phyloP scores from a whole-genome alignment of 495 filamentous ascomycete species.

The Chaetomium fimeti region DNA sequence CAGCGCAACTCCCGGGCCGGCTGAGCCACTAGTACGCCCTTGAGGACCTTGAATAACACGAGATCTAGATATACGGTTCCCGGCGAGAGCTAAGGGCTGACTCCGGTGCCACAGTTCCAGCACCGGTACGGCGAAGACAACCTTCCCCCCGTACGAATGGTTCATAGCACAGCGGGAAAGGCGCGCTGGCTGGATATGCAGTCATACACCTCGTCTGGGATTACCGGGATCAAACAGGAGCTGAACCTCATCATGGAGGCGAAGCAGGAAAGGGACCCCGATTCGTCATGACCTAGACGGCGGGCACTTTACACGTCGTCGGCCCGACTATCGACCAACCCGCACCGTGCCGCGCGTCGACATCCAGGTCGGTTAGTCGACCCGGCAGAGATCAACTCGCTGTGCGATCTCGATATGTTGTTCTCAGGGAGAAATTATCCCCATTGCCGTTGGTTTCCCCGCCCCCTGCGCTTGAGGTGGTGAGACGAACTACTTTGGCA shows the following conservation, averaged over 20 bases:
- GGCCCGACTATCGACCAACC: neutral
- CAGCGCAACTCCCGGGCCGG: constrained; percentile 1
- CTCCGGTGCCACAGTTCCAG: neutral
- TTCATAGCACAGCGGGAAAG: constrained; percentile 6
- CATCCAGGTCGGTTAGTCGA: neutral
- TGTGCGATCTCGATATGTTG: constrained; percentile 1
- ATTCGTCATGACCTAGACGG: neutral
- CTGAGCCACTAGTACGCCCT: neutral
- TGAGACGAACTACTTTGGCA: too few species aligned
- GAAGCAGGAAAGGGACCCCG: neutral
- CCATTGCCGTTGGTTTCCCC: neutral
- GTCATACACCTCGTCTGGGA: neutral
- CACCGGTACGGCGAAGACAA: neutral
- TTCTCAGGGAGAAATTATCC: neutral
- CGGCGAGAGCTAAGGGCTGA: neutral
- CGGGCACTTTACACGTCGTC: neutral
- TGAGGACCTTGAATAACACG: neutral
- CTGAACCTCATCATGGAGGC: constrained; percentile 1
- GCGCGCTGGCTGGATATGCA: constrained; percentile 1
- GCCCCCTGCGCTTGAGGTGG: neutral
- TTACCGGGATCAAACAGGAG: constrained; percentile 1
- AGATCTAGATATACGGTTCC: neutral
- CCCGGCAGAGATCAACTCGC: neutral
- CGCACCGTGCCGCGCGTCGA: too few species aligned
- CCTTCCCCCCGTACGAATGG: constrained; percentile 7